phyloP scores from a whole-genome alignment of 2,329 filamentous ascomycete genomes.

The Talaromyces sp. region DNA sequence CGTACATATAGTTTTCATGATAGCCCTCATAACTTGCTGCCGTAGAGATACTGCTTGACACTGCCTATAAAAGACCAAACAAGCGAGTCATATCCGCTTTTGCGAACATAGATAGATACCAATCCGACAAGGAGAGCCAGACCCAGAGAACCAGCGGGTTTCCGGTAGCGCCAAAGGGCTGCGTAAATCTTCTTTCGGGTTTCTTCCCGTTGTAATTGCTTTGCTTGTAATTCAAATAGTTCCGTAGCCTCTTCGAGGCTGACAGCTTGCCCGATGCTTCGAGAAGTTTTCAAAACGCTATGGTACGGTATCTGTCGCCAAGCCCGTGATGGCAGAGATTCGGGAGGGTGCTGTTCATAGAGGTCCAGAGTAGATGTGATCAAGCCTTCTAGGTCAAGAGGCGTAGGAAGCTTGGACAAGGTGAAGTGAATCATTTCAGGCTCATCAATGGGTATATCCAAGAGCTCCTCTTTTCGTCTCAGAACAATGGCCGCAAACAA shows the following conservation, averaged over 20 bases:
- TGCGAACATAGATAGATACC: conserved; percentile 62
- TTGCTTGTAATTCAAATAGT: conserved; percentile 65
- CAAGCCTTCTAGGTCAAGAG: conserved; percentile 72
- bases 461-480: conserved; percentile 72
- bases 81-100: conserved; percentile 29
- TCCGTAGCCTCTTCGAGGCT: conserved; percentile 53
- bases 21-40: neutral
- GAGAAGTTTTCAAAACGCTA: conserved; percentile 82
- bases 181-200: conserved; percentile 45
- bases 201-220: conserved; percentile 65
- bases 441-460: conserved; percentile 75
- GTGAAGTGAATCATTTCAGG: conserved; percentile 88
- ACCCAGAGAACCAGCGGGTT: conserved; percentile 56
- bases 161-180: conserved; percentile 59
- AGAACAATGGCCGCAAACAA: conserved; percentile 86
- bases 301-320: conserved; percentile 68
- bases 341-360: conserved; percentile 63
- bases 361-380: conserved; percentile 61
- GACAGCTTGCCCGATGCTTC: conserved; percentile 54
- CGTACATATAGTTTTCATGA: neutral
- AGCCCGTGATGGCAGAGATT: conserved; percentile 54
- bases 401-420: conserved; percentile 77
- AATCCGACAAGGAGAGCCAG: conserved; percentile 62
- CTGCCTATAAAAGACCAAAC: conserved; percentile 28
- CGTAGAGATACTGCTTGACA: conserved; percentile 20